Conservation (phyloP, 495 filamentous ascomycete genomes). For the Parmelia sp. region DNA sequence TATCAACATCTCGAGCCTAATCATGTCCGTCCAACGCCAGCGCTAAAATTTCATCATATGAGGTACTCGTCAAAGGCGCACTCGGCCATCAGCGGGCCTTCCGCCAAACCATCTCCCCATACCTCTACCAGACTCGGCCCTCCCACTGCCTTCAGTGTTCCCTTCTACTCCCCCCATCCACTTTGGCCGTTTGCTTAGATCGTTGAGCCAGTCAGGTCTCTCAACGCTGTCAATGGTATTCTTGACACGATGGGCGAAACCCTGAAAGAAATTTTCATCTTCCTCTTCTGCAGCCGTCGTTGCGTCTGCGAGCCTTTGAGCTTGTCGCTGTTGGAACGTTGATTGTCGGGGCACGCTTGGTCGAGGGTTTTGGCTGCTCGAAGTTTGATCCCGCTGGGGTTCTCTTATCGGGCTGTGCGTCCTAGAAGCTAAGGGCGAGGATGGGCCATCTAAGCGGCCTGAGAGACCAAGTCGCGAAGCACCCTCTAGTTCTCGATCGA, state of each 20-base stretch:
- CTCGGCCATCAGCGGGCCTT: constrained; percentile 43
- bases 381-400: background rate
- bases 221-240: constrained; percentile 88
- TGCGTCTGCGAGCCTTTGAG: constrained; percentile 27
- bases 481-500: constrained; percentile 78
- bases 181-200: constrained; percentile 62
- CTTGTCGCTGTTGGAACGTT: constrained; percentile 23
- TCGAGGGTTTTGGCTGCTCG: constrained; percentile 1
- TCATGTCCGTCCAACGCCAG: constrained; percentile 26
- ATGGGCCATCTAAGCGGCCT: constrained; percentile 27
- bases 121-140: constrained; percentile 36
- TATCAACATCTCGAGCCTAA: background rate
- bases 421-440: constrained; percentile 15
- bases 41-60: constrained; percentile 22
- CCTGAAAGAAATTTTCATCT: constrained; percentile 74
- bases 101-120: constrained; percentile 51
- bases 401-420: constrained; percentile 7
- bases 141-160: constrained; percentile 31
- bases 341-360: constrained; percentile 15
- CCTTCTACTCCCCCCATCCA: constrained; percentile 68
- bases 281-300: constrained; percentile 52
- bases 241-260: constrained; percentile 73
- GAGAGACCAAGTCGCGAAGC: constrained; percentile 46
- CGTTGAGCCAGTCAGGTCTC: constrained; percentile 70
- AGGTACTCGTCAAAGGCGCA: constrained; percentile 29